A percentile compares a stretch with the other conserved stretches of the same genome.
Conservation (phyloP, 768 basidiomycete species). For the Panellus pusillus region DNA sequence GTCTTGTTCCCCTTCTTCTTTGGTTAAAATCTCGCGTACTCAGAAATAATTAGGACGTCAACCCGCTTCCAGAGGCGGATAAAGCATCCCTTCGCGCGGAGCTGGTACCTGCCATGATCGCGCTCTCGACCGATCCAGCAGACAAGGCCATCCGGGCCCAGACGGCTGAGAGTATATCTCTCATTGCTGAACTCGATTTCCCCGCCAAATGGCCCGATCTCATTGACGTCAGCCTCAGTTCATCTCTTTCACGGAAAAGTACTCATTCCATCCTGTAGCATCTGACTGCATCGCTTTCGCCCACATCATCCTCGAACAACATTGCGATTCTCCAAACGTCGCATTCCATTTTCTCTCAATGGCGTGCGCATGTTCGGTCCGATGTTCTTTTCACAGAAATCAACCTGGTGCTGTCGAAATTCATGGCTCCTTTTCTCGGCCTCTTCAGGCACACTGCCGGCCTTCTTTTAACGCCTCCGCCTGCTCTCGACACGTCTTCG, state of each 20-base stretch:
- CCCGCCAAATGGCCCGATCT: constrained; percentile 86
- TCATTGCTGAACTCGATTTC: constrained; percentile 92
- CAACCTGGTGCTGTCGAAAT: constrained; percentile 83
- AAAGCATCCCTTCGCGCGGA: constrained; percentile 70
- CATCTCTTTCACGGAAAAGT: background rate
- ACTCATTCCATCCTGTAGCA: constrained; percentile 52
- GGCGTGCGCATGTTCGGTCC: constrained; percentile 88
- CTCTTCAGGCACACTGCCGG: constrained; percentile 72
- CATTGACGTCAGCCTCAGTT: constrained; percentile 69
- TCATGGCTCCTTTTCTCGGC: constrained; percentile 80
- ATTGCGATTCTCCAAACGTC: constrained; percentile 91
- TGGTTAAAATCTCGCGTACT: background rate
- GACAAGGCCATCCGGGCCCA: constrained; percentile 79
- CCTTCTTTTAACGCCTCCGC: constrained; percentile 46
- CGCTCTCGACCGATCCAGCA: constrained; percentile 61
- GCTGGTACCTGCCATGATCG: constrained; percentile 90
- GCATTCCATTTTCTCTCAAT: constrained; percentile 92
- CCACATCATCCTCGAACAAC: constrained; percentile 80
- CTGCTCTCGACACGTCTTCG: constrained; percentile 34
- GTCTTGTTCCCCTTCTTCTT: constrained; percentile 40
- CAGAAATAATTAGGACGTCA: constrained; percentile 54
- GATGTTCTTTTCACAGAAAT: constrained; percentile 88
- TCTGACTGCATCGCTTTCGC: constrained; percentile 82
- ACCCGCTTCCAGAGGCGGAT: constrained; percentile 69
- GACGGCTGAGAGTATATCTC: constrained; percentile 89